phyloP scores from a whole-genome alignment of 2,329 filamentous ascomycete genomes.

The Daldinia sp. region DNA sequence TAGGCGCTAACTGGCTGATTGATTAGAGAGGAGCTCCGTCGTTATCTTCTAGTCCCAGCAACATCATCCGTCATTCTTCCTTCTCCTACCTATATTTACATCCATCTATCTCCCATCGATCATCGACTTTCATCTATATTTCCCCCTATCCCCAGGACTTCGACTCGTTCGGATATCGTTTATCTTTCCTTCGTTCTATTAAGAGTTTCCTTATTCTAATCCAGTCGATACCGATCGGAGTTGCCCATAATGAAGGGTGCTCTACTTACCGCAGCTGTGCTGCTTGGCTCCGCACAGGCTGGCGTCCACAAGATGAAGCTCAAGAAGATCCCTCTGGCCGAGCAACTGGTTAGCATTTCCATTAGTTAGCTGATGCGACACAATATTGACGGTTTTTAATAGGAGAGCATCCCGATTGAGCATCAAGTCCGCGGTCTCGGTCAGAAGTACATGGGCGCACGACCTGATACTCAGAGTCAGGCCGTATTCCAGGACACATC shows the following conservation, averaged over 20 bases:
- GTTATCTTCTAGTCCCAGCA: constrained; percentile 34
- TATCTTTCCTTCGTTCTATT: not conserved
- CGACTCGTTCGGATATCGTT: constrained; percentile 5
- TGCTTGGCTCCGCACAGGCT: constrained; percentile 84
- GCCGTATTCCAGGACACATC: constrained; percentile 82
- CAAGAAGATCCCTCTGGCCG: constrained; percentile 90
- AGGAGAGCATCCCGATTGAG: constrained; percentile 82
- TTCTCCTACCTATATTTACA: constrained; percentile 18
- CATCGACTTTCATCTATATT: constrained; percentile 23
- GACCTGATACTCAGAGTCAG: constrained; percentile 73
- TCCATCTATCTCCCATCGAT: constrained; percentile 16
- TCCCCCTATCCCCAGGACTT: constrained; percentile 17
- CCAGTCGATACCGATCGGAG: constrained; percentile 28
- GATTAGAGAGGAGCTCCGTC: constrained; percentile 21
- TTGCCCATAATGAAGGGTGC: constrained; percentile 81
- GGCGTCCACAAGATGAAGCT: constrained; percentile 96
- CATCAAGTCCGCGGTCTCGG: constrained; percentile 82
- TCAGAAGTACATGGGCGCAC: constrained; percentile 95
- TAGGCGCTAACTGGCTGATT: constrained; percentile 19
- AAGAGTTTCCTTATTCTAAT: constrained; percentile 8
- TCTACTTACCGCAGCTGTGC: constrained; percentile 78
- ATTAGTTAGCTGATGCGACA: not conserved
- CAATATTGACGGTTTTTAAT: constrained; percentile 34
- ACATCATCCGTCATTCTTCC: constrained; percentile 33
- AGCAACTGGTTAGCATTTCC: constrained; percentile 80